Evolutionary conservation across 352 stramenopile genomes (phyloP).

Genomic region (Globisporangium rhizosaccharum): DNA sequence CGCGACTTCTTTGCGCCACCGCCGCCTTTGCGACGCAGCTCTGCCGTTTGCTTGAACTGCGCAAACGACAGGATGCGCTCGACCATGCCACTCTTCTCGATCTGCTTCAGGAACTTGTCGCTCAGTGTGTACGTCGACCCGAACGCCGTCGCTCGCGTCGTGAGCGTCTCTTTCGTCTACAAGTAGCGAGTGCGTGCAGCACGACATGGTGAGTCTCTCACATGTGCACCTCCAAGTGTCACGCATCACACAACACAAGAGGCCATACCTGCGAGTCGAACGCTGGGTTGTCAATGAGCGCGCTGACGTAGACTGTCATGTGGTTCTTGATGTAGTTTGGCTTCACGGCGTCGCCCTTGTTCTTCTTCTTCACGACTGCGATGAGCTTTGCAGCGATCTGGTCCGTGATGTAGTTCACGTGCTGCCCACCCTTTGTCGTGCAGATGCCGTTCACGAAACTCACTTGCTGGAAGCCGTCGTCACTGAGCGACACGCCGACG

Average conservation of each 20-base stretch:
- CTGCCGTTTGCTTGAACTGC: constrained; percentile 90
- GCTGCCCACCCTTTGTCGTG: constrained; percentile 94
- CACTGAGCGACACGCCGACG: constrained; percentile 89
- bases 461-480: constrained; percentile 93
- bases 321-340: constrained; percentile 94
- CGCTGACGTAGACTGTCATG: constrained; percentile 95
- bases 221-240: background rate
- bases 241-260: background rate
- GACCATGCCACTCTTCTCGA: constrained; percentile 87
- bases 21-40: constrained; percentile 86
- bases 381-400: constrained; percentile 88
- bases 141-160: constrained; percentile 79
- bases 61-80: constrained; percentile 90
- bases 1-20: constrained; percentile 72
- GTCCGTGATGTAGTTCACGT: constrained; percentile 93
- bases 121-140: constrained; percentile 84
- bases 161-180: constrained; percentile 96
- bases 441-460: constrained; percentile 99
- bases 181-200: background rate
- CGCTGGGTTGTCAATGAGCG: constrained; percentile 95
- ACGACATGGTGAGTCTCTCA: background rate
- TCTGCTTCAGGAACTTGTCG: constrained; percentile 85
- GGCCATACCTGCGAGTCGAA: constrained; percentile 94
- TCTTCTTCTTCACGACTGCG: constrained; percentile 91
- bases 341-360: constrained; percentile 92